Base-by-base conservation (phyloP, 1,139 yeast species). In the Geotrichum carabidarum region DNA sequence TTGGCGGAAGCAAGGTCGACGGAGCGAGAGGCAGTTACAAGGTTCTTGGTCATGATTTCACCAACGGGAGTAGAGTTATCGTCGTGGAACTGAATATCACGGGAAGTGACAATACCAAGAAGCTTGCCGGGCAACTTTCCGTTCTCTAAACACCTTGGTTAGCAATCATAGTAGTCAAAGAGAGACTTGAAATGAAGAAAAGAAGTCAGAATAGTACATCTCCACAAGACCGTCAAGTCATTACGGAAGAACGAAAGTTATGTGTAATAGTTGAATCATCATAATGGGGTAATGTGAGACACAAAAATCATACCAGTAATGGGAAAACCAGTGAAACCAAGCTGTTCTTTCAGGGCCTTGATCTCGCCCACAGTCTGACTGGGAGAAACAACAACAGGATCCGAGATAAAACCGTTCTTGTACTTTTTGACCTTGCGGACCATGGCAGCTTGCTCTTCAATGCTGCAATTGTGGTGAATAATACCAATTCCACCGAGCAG, bases 241-340 rank as follows among this genome's bases (percentile, higher is more conserved):
- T 69, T 85, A 62, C 97, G 96, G 99, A 86, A 93, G 99, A 93
- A 93, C 98, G 99, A 93, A 93, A 93, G 98, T 93, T 90, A 88
- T 78, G 71, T 65, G 68, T 65, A 65, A 64, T 57, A 71, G 72
- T 73, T 77, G 82, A 95, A 49, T 54, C 53, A 48, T 55, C 63
- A 55, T 52, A 53, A 53, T 34, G 50, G 42, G 42, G 53, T 56
- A 32, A 38, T 12, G 54, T 37, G 14, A 35, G 32, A 44, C 45
- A 50, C 44, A 34, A 43, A 44, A 60, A 63, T 90, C 99, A 79
- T 88, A 93, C 98, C 97, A 75, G 99, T 94, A 70, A 93, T 96
- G 65, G 99, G 99, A 85, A 90, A 93, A 55, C 97, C 94, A 64
- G 98, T 90, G 74, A 93, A 94, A 55, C 99, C 99, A 60, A 84